Evolutionary conservation across 345 rosid genomes (phyloP).

Genomic region (Arabis alpina): DNA sequence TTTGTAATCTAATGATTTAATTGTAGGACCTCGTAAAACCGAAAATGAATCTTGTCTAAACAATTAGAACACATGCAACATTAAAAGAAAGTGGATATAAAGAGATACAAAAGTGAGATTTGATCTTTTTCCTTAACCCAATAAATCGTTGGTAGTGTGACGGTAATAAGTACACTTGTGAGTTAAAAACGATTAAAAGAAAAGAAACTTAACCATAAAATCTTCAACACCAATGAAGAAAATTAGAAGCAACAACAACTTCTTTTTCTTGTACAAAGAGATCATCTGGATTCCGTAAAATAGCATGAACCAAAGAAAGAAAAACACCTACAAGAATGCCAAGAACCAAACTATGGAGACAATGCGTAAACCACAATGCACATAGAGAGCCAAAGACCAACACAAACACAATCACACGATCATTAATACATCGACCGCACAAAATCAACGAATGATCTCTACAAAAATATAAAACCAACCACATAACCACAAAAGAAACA

Average conservation of each 20-base stretch:
- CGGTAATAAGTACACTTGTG: no score
- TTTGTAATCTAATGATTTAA: no score
- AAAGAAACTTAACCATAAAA: not conserved
- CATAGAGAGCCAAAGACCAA: constrained; percentile 43
- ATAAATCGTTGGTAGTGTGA: no score
- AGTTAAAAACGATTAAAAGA: no score
- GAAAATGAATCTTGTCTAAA: no score
- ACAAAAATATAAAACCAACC: constrained; percentile 51
- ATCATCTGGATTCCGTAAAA: constrained; percentile 44
- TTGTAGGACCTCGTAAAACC: no score
- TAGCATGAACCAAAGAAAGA: constrained; percentile 45
- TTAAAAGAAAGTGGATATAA: no score
- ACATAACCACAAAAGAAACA: constrained; percentile 36
- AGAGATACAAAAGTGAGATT: no score
- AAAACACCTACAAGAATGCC: constrained; percentile 39
- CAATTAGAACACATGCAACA: no score
- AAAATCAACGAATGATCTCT: constrained; percentile 51
- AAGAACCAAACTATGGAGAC: constrained; percentile 35
- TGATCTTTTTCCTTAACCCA: no score
- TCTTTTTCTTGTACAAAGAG: constrained; percentile 43
- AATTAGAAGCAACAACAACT: constrained; percentile 32
- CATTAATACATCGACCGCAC: constrained; percentile 42
- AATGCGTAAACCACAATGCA: constrained; percentile 45
- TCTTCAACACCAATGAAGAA: constrained; percentile 41
- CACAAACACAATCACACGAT: constrained; percentile 37